phyloP scores from a whole-genome alignment of 352 stramenopile species.

The Blastocystis sp. region DNA sequence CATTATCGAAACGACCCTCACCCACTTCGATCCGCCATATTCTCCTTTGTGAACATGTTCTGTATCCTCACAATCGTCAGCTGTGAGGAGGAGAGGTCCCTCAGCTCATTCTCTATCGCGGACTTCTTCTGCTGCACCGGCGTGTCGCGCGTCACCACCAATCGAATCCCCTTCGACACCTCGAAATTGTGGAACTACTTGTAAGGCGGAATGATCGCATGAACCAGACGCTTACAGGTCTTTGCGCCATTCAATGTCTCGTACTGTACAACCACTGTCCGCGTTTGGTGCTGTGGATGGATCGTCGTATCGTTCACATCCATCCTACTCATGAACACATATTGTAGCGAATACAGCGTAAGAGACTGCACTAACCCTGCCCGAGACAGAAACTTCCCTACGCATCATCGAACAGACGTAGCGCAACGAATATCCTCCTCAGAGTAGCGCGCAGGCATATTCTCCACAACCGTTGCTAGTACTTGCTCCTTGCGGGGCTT shows the following conservation, averaged over 20 bases:
- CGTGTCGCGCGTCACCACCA: conserved; percentile 14
- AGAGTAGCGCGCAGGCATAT: conserved; percentile 33
- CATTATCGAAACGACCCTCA: not conserved
- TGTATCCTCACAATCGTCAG: conserved; percentile 2
- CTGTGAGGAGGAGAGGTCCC: not conserved
- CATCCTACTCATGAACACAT: not conserved
- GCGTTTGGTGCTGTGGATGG: conserved; percentile 9
- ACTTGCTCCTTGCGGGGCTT: not conserved
- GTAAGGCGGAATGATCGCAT: not conserved
- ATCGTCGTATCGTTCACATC: conserved; percentile 33
- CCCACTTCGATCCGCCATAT: not conserved
- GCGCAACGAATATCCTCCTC: not conserved
- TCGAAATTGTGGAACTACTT: conserved; percentile 33
- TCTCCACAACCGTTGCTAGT: conserved; percentile 21
- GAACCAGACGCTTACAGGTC: conserved; percentile 20
- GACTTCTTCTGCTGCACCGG: not conserved
- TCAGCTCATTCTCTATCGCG: conserved; percentile 10
- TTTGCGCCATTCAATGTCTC: conserved; percentile 16
- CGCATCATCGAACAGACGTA: not conserved
- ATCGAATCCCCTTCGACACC: conserved; percentile 20
- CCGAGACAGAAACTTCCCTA: conserved; percentile 47
- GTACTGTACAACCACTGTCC: conserved; percentile 39
- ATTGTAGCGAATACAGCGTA: not conserved
- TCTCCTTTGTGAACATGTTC: conserved; percentile 55
- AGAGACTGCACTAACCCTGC: conserved; percentile 5